Conservation (phyloP, 768 basidiomycete species). For the Kwoniella dendrophila region DNA sequence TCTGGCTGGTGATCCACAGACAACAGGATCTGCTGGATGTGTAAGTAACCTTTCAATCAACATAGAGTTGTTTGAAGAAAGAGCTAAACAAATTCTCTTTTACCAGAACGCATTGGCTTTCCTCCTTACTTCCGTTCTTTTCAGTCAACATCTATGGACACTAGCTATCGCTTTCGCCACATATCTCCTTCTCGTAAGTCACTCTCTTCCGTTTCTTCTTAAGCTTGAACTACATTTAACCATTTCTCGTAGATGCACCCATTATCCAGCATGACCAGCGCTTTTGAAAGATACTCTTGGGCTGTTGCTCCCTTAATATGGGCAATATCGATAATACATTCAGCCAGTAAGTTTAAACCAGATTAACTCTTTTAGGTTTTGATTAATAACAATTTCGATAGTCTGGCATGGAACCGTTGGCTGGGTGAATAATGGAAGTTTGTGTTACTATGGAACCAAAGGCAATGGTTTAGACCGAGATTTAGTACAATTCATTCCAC, state of each 20-base stretch:
- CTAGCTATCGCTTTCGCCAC: conserved; percentile 51
- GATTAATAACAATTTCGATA: too few relatives aligned
- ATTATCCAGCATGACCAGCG: conserved; percentile 37
- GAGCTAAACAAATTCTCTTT: neutral
- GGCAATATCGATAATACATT: conserved; percentile 40
- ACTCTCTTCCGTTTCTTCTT: neutral
- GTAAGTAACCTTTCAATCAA: conserved; percentile 31
- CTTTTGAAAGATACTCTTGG: conserved; percentile 46
- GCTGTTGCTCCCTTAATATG: conserved; percentile 32
- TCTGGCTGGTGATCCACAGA: conserved; percentile 28
- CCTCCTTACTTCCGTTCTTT: conserved; percentile 46
- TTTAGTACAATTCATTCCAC: conserved; percentile 53
- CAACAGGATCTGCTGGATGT: conserved; percentile 37
- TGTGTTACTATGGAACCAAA: conserved; percentile 47
- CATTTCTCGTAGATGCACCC: conserved; percentile 43
- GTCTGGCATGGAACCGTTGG: conserved; percentile 47
- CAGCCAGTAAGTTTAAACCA: conserved; percentile 39
- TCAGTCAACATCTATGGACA: conserved; percentile 55
- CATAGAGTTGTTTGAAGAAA: too few relatives aligned
- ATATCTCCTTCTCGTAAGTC: conserved; percentile 47
- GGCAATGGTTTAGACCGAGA: conserved; percentile 33
- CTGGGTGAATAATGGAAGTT: conserved; percentile 33
- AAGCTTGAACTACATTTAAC: too few relatives aligned
- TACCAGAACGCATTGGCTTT: conserved; percentile 43
- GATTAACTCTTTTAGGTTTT: too few relatives aligned